Conservation (phyloP, 768 basidiomycete genomes). For the Dacryopinax spathularia region DNA sequence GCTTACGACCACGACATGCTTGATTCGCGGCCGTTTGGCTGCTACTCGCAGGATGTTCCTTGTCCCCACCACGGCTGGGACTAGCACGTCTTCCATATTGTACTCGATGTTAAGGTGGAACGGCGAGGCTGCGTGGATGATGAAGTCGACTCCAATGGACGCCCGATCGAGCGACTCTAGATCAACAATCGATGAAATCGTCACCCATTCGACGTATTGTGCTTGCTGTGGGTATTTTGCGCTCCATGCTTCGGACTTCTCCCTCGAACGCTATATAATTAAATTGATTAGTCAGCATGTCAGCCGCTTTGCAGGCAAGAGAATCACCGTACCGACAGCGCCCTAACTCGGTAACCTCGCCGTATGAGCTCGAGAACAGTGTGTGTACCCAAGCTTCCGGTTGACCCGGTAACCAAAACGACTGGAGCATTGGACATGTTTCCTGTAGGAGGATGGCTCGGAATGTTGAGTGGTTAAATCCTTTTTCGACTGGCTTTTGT, state of each 20-base stretch:
- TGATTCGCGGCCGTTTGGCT: background rate
- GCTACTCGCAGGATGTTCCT: background rate
- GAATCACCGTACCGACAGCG: background rate
- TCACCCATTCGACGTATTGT: background rate
- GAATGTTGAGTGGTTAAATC: too few relatives aligned
- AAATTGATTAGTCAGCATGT: background rate
- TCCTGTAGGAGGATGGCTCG: too few relatives aligned
- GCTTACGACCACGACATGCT: background rate
- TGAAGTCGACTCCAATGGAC: background rate
- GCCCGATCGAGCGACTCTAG: background rate
- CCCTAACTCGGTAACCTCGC: background rate
- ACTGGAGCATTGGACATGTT: background rate
- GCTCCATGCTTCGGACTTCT: constrained; percentile 1
- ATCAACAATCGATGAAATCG: background rate
- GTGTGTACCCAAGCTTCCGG: background rate
- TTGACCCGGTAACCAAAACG: background rate
- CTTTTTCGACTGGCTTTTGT: too few relatives aligned
- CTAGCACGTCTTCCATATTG: background rate
- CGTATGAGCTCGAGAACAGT: background rate
- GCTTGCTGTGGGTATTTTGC: background rate
- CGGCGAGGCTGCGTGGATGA: background rate
- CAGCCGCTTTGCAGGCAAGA: background rate
- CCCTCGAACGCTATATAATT: background rate
- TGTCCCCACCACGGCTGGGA: background rate
- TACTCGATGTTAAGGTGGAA: background rate